Conservation (phyloP, 305 asterid genomes). For the Fraxinus sp. region DNA sequence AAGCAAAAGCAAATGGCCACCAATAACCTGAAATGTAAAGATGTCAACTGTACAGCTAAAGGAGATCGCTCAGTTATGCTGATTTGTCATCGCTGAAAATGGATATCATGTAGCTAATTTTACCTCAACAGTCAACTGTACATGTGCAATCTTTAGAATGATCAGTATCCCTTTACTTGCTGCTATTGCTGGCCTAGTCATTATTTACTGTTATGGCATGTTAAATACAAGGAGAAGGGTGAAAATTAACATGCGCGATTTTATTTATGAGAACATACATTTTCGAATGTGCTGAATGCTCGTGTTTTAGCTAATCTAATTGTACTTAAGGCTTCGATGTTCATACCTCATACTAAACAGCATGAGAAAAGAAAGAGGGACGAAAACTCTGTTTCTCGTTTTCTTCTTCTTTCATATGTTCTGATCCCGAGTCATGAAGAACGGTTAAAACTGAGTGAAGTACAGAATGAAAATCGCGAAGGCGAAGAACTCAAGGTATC, state of each 20-base stretch:
- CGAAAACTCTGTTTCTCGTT: not conserved
- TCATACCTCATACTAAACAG: not conserved
- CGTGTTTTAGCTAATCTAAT: not conserved
- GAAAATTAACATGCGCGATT: not conserved
- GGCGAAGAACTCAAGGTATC: not conserved
- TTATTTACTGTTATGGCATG: not conserved
- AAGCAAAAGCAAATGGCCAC: slow-evolving; percentile 40
- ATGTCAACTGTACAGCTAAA: not conserved
- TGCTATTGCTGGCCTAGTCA: not conserved
- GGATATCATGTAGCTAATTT: slow-evolving; percentile 8
- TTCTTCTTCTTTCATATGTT: not conserved
- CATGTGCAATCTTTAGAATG: not conserved
- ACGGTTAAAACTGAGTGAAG: not conserved
- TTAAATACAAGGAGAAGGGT: not conserved
- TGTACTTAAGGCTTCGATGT: not conserved
- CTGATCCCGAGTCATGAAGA: not conserved
- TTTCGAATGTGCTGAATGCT: not conserved
- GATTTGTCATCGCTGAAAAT: not conserved
- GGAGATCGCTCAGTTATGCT: not conserved
- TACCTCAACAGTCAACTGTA: not conserved
- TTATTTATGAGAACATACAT: not conserved
- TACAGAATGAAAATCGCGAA: not conserved
- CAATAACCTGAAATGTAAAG: slow-evolving; percentile 37
- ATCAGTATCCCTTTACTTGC: not conserved
- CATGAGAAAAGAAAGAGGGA: not conserved